Conservation (phyloP, 768 basidiomycete species). For the Guyanaporus albipodus region DNA sequence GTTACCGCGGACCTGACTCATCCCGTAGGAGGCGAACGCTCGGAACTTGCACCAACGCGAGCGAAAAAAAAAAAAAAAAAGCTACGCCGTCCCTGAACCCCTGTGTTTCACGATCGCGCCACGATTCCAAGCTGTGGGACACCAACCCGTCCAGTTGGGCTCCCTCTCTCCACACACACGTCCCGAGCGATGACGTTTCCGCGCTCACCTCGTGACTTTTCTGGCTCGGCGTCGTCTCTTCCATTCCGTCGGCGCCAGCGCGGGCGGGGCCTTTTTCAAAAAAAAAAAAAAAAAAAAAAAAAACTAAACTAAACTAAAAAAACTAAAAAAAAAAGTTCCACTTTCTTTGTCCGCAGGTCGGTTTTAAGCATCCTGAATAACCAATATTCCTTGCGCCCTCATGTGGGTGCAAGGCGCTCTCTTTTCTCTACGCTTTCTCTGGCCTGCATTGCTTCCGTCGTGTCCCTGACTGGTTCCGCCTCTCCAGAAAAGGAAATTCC, state of each 20-base stretch:
- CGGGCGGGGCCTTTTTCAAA: constrained; percentile 9
- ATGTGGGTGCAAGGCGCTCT: neutral
- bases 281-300: no score
- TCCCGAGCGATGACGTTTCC: neutral
- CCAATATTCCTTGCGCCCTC: constrained; percentile 7
- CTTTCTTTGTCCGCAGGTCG: neutral
- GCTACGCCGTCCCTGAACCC: constrained; percentile 1
- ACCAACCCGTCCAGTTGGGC: no score
- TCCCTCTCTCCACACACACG: no score
- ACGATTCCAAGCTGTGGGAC: neutral
- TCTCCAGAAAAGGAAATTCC: constrained; percentile 6
- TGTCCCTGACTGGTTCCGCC: neutral
- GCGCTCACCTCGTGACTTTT: constrained; percentile 1
- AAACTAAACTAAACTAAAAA: no score
- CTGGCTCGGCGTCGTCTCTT: neutral
- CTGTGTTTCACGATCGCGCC: constrained; percentile 10
- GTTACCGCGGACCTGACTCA: constrained; percentile 16
- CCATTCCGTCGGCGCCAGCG: constrained; percentile 10
- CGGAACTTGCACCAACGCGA: neutral
- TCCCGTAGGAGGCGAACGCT: neutral
- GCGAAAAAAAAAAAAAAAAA: neutral
- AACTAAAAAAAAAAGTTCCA: no score
- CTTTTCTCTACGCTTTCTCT: neutral
- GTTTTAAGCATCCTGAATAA: constrained; percentile 10
- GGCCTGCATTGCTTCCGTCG: constrained; percentile 4